Evolutionary conservation across 2,329 filamentous ascomycete species (phyloP).

Genomic region (Cercospora janseana): DNA sequence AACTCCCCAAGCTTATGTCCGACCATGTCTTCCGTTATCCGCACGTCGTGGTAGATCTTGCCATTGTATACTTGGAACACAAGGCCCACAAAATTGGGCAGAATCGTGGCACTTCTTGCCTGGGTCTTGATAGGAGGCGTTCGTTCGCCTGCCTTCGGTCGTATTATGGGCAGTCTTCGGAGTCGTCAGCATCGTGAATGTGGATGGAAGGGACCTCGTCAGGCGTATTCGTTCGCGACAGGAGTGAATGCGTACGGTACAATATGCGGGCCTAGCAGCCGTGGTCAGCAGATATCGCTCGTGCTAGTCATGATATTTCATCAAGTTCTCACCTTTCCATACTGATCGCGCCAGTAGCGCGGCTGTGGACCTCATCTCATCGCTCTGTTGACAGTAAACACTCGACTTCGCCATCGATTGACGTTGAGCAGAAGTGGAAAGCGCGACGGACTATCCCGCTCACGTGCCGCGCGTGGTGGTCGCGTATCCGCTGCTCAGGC

Average conservation of each 20-base stretch:
- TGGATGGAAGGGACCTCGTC: background rate
- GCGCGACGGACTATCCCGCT: slow-evolving; percentile 7
- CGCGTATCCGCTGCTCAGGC: slow-evolving; percentile 1
- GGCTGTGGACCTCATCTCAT: slow-evolving; percentile 33
- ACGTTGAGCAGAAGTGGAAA: slow-evolving; percentile 21
- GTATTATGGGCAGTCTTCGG: slow-evolving; percentile 61
- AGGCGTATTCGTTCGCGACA: background rate
- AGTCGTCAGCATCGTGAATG: slow-evolving; percentile 10
- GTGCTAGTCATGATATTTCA: background rate
- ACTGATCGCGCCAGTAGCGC: slow-evolving; percentile 64
- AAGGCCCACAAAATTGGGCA: slow-evolving; percentile 87
- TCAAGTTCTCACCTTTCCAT: slow-evolving; percentile 70
- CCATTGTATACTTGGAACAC: slow-evolving; percentile 91
- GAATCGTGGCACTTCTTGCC: slow-evolving; percentile 81
- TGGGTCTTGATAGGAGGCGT: slow-evolving; percentile 77
- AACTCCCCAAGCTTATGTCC: slow-evolving; percentile 94
- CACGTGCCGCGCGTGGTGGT: background rate
- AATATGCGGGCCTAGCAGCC: slow-evolving; percentile 61
- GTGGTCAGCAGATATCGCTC: slow-evolving; percentile 18
- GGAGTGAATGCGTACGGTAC: slow-evolving; percentile 58
- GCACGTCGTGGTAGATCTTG: slow-evolving; percentile 77
- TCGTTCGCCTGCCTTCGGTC: slow-evolving; percentile 59
- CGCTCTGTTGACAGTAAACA: slow-evolving; percentile 8
- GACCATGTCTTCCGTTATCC: slow-evolving; percentile 93
- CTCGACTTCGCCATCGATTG: background rate